Conservation (phyloP, 306 rosid species). For the Betula pendula region DNA sequence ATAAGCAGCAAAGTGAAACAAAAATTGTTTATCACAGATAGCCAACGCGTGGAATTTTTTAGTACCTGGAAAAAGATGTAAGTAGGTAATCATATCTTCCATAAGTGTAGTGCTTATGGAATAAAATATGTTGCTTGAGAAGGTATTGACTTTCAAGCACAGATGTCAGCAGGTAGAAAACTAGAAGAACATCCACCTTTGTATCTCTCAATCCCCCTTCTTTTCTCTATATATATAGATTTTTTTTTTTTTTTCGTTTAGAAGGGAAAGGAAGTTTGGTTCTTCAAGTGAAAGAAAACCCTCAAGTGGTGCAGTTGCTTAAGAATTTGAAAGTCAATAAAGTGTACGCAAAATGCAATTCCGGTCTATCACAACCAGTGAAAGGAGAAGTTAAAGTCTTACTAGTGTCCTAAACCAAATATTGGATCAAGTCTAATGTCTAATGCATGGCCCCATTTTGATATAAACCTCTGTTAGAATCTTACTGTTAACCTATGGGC, state of each 20-base stretch:
- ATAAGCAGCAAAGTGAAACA: constrained; percentile 11
- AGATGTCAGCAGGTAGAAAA: constrained; percentile 26
- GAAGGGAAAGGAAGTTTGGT: not conserved
- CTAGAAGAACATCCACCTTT: constrained; percentile 18
- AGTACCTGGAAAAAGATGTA: constrained; percentile 22
- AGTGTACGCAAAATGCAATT: constrained; percentile 8
- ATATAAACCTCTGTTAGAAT: constrained; percentile 4
- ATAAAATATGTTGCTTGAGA: constrained; percentile 19
- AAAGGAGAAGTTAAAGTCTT: not conserved
- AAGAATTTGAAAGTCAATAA: constrained; percentile 21
- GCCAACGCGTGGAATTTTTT: constrained; percentile 24
- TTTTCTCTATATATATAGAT: not conserved
- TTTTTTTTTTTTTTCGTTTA: not conserved
- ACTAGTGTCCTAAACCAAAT: not conserved
- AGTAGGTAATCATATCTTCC: constrained; percentile 27
- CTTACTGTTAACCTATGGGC: not conserved
- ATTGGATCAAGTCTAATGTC: not conserved
- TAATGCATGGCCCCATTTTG: constrained; percentile 21
- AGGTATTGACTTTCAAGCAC: constrained; percentile 35
- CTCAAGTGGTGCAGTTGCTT: constrained; percentile 10
- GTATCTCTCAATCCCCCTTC: not conserved
- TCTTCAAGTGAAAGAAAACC: constrained; percentile 12
- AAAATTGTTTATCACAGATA: constrained; percentile 20
- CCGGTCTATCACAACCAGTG: constrained; percentile 24
- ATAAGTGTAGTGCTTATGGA: constrained; percentile 6